Percentiles rank a stretch among this genome's conserved stretches.
Conservation (phyloP, 2,329 filamentous ascomycete species). For the Claviceps digitariae region DNA sequence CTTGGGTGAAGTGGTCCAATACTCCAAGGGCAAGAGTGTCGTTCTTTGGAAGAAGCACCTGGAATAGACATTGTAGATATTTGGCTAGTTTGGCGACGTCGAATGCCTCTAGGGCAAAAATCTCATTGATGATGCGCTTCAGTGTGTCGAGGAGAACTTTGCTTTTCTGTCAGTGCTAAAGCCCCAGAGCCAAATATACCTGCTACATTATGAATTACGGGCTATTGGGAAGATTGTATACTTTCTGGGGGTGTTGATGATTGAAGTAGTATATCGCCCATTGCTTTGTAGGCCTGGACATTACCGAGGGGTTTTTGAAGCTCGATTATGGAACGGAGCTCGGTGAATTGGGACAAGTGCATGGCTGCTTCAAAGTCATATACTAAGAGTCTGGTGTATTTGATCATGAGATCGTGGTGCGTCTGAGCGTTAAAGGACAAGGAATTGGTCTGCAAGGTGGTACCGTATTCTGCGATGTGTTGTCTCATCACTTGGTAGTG, state of each 20-base stretch:
- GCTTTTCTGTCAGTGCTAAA: neutral
- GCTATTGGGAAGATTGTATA: slow-evolving; percentile 12
- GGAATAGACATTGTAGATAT: slow-evolving; percentile 69
- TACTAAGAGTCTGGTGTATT: slow-evolving; percentile 53
- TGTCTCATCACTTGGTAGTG: slow-evolving; percentile 48
- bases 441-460: neutral
- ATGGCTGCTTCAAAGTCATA: slow-evolving; percentile 71
- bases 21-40: slow-evolving; percentile 43
- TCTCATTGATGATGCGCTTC: slow-evolving; percentile 56
- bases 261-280: slow-evolving; percentile 52
- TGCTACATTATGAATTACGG: neutral
- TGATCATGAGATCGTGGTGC: slow-evolving; percentile 40
- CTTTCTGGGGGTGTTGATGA: slow-evolving; percentile 38
- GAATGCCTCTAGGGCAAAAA: slow-evolving; percentile 43
- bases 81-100: slow-evolving; percentile 50
- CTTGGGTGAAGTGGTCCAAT: slow-evolving; percentile 46
- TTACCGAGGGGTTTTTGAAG: slow-evolving; percentile 31
- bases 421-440: slow-evolving; percentile 26
- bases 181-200: neutral
- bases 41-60: slow-evolving; percentile 46
- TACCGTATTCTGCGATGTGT: slow-evolving; percentile 31
- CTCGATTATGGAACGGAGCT: slow-evolving; percentile 46
- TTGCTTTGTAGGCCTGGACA: slow-evolving; percentile 40
- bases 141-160: slow-evolving; percentile 36
- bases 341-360: slow-evolving; percentile 52